A percentile compares a stretch with the other conserved stretches of the same genome.
phyloP scores from a whole-genome alignment of 2,329 filamentous ascomycete species.

The Ceratocystis huliohia region DNA sequence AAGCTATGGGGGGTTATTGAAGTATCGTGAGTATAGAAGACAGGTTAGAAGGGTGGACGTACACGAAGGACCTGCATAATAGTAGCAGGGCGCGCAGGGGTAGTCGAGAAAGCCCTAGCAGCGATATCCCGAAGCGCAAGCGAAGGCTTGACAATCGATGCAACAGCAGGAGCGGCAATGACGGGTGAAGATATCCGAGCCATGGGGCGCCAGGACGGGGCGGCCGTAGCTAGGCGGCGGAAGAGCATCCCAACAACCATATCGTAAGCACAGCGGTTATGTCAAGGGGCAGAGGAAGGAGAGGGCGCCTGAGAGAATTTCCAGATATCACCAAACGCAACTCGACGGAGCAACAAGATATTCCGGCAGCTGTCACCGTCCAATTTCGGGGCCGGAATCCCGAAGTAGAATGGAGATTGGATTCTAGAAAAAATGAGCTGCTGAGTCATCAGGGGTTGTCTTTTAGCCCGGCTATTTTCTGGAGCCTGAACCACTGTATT shows the following conservation, averaged over 20 bases:
- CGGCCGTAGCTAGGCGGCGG: constrained; percentile 14
- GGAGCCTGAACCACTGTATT: not conserved
- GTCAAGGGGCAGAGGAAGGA: not conserved
- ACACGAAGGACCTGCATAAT: constrained; percentile 59
- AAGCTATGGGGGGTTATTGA: too few species aligned
- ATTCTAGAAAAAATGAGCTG: not conserved
- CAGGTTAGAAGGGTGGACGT: constrained; percentile 22
- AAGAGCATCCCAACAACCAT: constrained; percentile 19
- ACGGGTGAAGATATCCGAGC: constrained; percentile 26
- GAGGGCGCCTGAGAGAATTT: not conserved
- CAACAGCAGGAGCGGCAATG: constrained; percentile 13
- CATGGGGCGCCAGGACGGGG: constrained; percentile 17
- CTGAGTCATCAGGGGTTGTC: not conserved
- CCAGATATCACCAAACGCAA: not conserved
- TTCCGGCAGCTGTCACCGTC: not conserved
- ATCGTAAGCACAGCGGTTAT: not conserved
- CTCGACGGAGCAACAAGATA: not conserved
- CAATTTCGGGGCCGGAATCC: not conserved
- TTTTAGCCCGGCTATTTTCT: constrained; percentile 4
- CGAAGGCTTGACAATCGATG: not conserved
- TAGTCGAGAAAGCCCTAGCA: constrained; percentile 40
- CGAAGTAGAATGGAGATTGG: not conserved
- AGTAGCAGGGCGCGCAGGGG: constrained; percentile 46
- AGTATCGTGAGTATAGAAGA: too few species aligned
- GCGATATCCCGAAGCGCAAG: constrained; percentile 2